Evolutionary conservation across 176 grass and related monocot genomes (phyloP), one percentile per base, ranked within the genome.

Genomic region (Alopecurus myosuroides): DNA sequence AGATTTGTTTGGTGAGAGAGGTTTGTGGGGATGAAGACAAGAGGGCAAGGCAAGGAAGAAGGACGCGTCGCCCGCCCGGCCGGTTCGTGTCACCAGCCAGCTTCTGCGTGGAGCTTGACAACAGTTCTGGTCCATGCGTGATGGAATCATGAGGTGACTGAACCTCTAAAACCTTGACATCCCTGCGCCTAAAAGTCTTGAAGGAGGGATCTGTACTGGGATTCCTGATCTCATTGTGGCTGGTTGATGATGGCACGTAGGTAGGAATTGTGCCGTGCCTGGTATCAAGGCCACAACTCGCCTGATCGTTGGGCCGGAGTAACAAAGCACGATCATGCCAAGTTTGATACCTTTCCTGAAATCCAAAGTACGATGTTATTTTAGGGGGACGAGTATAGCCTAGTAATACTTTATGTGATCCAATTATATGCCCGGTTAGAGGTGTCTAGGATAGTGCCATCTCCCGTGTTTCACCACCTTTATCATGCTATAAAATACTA

Each of bases 201-300:
- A 81, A 70, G 77, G 1, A 34, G 23, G 50, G 22, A 89, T 72
- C 63, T 35, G 82, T 22, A 55, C 77, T 36, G 0, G 64, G 71
- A 90, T 86, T 55, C 39, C 42, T 46, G 72, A 72, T 71, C 52
- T 63, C 51, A 28, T 7, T 40, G 77, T 67, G 10, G 77, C 81
- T 74, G 46, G 22, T 31, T n/a, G n/a, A n/a, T 48, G 44, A 48
- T 66, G 44, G 22, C 36, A 67, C 41, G 9, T 66, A 75, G 44
- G 9, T 66, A 75, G 44, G 44, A 78, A 75, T 15, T 34, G 11
- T 37, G 23, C 77, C 49, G 36, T 56, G 36, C 33, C 41, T 37
- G 29, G 19, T 15, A 66, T 37, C 41, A 33, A 63, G 40, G 56
- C 74, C 74, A 82, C 41, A 70, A 37, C 52, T 90, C 79, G 79